Conservation (phyloP, 306 rosid genomes). For the Nissolia schottii region DNA sequence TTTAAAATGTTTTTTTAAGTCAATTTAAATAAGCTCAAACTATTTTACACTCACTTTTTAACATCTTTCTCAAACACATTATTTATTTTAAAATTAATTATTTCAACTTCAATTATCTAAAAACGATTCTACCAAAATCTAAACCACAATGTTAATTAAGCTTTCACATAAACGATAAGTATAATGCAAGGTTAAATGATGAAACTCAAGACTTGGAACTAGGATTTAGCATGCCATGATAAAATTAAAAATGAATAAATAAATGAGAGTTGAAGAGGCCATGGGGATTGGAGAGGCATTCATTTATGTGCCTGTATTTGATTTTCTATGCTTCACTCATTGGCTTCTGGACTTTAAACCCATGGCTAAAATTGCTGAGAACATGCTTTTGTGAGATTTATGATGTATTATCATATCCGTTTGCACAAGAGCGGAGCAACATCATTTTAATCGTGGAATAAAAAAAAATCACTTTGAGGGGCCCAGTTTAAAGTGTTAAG, state of each 20-base stretch:
- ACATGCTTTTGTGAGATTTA: not conserved
- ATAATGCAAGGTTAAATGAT: not conserved
- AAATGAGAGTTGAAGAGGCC: not conserved
- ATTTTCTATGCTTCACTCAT: not conserved
- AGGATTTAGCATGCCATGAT: not conserved
- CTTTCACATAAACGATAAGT: not conserved
- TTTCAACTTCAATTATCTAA: no score
- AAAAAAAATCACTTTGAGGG: not conserved
- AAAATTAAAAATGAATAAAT: not conserved
- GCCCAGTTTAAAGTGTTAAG: not conserved
- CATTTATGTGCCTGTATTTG: not conserved
- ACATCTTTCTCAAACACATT: no score
- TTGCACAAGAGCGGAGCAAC: not conserved
- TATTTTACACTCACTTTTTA: no score
- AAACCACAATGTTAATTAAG: no score
- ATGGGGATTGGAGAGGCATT: not conserved
- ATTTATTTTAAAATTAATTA: no score
- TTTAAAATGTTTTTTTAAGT: no score
- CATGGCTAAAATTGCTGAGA: not conserved
- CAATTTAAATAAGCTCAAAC: no score
- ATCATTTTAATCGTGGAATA: not conserved
- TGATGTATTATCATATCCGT: not conserved
- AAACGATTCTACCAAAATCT: no score
- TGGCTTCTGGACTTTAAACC: not conserved
- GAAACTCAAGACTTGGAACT: not conserved